Base-by-base conservation (phyloP, 2,329 filamentous ascomycete genomes). In the Magnaporthales sp. region DNA sequence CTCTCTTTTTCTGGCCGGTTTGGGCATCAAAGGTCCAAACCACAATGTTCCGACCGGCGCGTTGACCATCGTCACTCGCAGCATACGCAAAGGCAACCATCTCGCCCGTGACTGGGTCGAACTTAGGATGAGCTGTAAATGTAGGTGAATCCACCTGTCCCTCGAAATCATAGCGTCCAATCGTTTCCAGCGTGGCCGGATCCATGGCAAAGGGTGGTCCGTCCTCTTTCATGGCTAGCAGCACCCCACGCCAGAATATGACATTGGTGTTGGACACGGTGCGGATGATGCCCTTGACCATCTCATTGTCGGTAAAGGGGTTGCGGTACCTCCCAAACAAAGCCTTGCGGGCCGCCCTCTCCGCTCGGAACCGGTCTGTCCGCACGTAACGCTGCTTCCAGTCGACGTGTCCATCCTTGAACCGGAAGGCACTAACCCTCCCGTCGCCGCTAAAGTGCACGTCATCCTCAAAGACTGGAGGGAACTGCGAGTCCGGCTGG, bases 201-300 rank as follows among this genome's bases (percentile, higher is more conserved):
- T 85, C 80, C 78, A 85, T 77, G 0, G 81, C 81, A 68, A 78
- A 84, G 0, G 83, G 82, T 15, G 80, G 81, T 0, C 80, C 78
- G 67, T 84, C 81, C 67, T 88, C 86, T 70, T 87, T 88, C 65
- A 76, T 78, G 0, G 84, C 84, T 4, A 87, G 75, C 67, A 87
- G 70, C 62, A 83, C 79, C 0, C 84, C 84, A 8, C 83, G 76
- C 81, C 83, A 88, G 70, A 83, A 85, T 1, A 84, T 76, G n/a
- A 88, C 76, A 67, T 88, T 88, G 1, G 85, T 88, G 69, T 88
- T 88, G 3, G 81, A 80, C 0, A 84, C 83, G 0, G 83, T 86
- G 26, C 84, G 76, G 56, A 87, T 83, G 5, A 85, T 80, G 1
- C 83, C 82, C 64, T 80, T 80, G 6, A 86, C 83, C 68, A 79